Conservation (phyloP, 225 moss, liverwort and hornwort genomes). For the Straminergon stramineum region DNA sequence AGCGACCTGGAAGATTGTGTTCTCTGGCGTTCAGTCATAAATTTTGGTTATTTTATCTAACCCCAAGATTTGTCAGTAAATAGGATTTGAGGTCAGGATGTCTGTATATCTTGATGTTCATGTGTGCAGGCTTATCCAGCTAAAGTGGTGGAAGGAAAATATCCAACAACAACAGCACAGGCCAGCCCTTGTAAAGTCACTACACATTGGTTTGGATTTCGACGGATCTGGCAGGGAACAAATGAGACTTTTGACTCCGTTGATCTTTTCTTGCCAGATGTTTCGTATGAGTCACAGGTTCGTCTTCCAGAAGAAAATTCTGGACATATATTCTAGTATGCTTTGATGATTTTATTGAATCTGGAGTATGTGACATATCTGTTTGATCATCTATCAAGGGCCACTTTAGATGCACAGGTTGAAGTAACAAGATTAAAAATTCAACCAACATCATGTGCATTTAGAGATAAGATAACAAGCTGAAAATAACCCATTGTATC, state of each 20-base stretch:
- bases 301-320: background rate
- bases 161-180: conserved; percentile 67
- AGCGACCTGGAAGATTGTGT: background rate
- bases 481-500: background rate
- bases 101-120: background rate
- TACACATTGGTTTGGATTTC: conserved; percentile 74
- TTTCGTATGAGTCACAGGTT: conserved; percentile 89
- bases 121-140: conserved; percentile 74
- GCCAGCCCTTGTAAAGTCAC: conserved; percentile 83
- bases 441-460: background rate
- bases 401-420: background rate
- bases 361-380: background rate
- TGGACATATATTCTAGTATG: background rate
- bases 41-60: background rate
- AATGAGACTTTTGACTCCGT: conserved; percentile 65
- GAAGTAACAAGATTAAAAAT: background rate
- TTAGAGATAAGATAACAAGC: background rate
- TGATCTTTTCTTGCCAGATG: conserved; percentile 74
- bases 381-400: background rate
- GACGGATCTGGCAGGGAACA: conserved; percentile 75
- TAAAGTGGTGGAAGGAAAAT: conserved; percentile 45
- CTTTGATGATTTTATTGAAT: background rate
- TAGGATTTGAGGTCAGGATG: background rate
- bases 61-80: background rate
- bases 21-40: background rate